Percentiles rank a stretch among this genome's conserved stretches.
phyloP scores from a whole-genome alignment of 192 early-diverging fungal genomes.

The Physocladia obscura region DNA sequence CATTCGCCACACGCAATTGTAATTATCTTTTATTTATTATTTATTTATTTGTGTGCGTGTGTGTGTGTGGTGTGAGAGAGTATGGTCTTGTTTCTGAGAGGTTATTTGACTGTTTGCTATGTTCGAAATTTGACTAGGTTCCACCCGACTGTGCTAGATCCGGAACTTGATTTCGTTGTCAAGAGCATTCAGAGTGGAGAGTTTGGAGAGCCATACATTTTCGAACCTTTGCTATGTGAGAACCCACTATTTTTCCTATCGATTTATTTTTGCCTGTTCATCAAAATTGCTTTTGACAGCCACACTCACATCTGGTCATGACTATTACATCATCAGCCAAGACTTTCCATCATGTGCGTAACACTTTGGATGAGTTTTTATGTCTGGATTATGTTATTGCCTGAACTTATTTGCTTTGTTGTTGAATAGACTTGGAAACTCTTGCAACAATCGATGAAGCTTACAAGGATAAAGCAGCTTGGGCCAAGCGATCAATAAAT shows the following conservation, averaged over 20 bases:
- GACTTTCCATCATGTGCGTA: conserved; percentile 88
- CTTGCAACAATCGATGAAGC: conserved; percentile 80
- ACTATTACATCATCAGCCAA: conserved; percentile 81
- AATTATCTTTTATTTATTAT: background rate
- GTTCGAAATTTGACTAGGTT: conserved; percentile 48
- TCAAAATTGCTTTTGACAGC: conserved; percentile 6
- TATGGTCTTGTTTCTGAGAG: no score
- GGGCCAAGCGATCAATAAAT: conserved; percentile 87
- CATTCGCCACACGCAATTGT: conserved; percentile 84
- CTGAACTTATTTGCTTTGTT: background rate
- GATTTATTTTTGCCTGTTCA: no score
- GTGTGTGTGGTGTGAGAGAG: background rate
- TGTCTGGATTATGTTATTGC: conserved; percentile 23
- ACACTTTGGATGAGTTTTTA: no score
- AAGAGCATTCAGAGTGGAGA: conserved; percentile 74
- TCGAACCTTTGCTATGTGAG: conserved; percentile 45
- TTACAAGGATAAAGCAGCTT: conserved; percentile 77
- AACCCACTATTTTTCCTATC: background rate
- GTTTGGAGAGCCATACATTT: conserved; percentile 70
- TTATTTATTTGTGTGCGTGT: background rate
- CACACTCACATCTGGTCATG: conserved; percentile 70
- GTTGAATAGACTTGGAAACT: conserved; percentile 61
- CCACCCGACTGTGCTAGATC: conserved; percentile 73
- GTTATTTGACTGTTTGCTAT: no score
- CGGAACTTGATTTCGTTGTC: conserved; percentile 77